Evolutionary conservation across 352 stramenopile species (phyloP).

Genomic region (Plasmopara viticola): DNA sequence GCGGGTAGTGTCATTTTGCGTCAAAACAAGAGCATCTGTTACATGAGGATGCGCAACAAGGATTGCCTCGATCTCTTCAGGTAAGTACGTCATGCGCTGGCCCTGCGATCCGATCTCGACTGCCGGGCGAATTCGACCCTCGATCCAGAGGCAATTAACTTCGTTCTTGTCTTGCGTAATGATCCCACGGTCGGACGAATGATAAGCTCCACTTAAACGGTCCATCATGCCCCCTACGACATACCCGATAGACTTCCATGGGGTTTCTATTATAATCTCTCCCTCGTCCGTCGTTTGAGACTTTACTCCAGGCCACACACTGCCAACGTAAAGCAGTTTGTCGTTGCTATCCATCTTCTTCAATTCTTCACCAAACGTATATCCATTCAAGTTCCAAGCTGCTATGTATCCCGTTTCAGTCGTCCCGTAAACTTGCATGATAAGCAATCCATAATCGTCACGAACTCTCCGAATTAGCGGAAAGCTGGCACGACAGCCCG

Average conservation of each 20-base stretch:
- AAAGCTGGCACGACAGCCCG: constrained; percentile 48
- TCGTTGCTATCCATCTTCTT: constrained; percentile 33
- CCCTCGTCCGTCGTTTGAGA: constrained; percentile 35
- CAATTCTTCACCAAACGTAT: constrained; percentile 33
- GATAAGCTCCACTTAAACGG: constrained; percentile 35
- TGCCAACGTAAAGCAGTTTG: constrained; percentile 53
- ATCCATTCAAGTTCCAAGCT: constrained; percentile 51
- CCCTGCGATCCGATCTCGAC: constrained; percentile 31
- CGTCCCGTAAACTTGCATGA: constrained; percentile 86
- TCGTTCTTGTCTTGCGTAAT: constrained; percentile 19
- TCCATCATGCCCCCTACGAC: constrained; percentile 44
- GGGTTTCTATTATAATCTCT: constrained; percentile 71
- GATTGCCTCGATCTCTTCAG: constrained; percentile 37
- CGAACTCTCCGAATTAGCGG: constrained; percentile 51
- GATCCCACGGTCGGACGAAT: constrained; percentile 54
- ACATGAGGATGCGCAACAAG: constrained; percentile 35
- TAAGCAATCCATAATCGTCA: constrained; percentile 45
- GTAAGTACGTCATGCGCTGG: constrained; percentile 16
- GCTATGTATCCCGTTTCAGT: constrained; percentile 81
- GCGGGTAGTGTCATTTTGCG: constrained; percentile 19
- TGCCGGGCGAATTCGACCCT: constrained; percentile 49
- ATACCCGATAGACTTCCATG: constrained; percentile 78
- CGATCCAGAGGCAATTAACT: constrained; percentile 52
- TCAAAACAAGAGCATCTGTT: constrained; percentile 49
- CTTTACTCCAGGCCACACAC: constrained; percentile 62